Base-by-base conservation (phyloP, 768 basidiomycete species). In the Kwoniella bestiolae region DNA sequence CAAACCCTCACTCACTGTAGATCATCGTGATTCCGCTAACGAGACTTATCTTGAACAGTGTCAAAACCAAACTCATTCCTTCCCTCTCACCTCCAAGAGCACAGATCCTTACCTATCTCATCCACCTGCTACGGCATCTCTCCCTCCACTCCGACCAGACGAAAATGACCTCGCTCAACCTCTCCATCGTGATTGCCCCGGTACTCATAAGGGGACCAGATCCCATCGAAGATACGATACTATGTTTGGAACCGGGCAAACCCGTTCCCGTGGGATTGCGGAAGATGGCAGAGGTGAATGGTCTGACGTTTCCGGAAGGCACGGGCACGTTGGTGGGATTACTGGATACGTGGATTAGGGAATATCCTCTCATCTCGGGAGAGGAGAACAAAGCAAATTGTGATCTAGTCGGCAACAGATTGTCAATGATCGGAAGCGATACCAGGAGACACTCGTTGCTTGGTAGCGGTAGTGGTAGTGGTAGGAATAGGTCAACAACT, bases 101-200 rank as follows among this genome's bases (percentile, higher is more conserved):
- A 5, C 8, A 18, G 2, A 25, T 74, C 21, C 65, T 77, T 1
- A 8, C 23, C 14, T 58, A 64, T 49, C 41, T 73, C 28, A 61
- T 66, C 1, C 57, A 59, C 12, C 56, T 63, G 1, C 41, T 78
- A 9, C 65, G 67, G 35, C 34, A 67, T 25, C 49, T 75, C 0
- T 51, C 55, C 6, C 34, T 44, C 8, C 64, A 72, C 65, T 64
- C 67, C 38, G 6, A 21, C 2, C 28, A n/a, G 2, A 75, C 72
- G 5, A 64, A 59, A 23, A 78, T 78, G 76, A 63, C 72, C 7
- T 34, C 72, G 0, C 60, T 70, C 2, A 66, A 69, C 23, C 53
- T 69, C 16, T 65, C 76, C 5, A 78, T 75, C 49, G 67, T 69
- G 32, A 56, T 73, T 28, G 70, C 76, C 1, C 76, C 76, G 5